phyloP scores from a whole-genome alignment of 2,329 filamentous ascomycete genomes.

The Fusarium pininemorale region DNA sequence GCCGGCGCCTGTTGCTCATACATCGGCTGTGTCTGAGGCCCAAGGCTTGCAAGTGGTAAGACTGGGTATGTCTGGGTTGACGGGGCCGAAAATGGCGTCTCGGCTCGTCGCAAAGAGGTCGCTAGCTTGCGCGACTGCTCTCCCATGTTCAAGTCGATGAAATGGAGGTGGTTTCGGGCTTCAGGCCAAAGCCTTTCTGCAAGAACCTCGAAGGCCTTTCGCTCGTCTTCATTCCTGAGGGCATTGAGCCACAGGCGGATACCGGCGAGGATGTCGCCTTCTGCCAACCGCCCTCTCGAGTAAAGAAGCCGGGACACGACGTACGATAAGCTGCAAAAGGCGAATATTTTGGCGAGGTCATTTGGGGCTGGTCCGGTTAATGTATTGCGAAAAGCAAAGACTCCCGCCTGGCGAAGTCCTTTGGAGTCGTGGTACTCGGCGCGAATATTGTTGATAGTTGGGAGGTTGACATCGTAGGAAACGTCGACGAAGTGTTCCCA shows the following conservation, averaged over 20 bases:
- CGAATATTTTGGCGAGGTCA: conserved; percentile 18
- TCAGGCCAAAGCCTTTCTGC: conserved; percentile 29
- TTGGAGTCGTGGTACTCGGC: conserved; percentile 2
- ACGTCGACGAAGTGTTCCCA: conserved; percentile 10
- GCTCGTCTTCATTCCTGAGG: conserved; percentile 2
- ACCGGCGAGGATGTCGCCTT: conserved; percentile 15
- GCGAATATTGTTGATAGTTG: conserved; percentile 5
- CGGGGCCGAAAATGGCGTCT: background rate
- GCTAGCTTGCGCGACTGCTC: background rate
- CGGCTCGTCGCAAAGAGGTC: background rate
- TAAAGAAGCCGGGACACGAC: conserved; percentile 20
- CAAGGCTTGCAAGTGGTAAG: rapidly evolving
- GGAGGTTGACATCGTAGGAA: background rate
- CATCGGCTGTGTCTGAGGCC: background rate
- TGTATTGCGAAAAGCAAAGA: conserved; percentile 29
- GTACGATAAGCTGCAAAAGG: conserved; percentile 34
- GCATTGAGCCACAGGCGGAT: conserved; percentile 25
- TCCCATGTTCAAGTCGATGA: background rate
- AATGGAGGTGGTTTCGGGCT: conserved; percentile 9
- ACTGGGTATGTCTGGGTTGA: rapidly evolving
- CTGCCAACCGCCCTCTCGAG: background rate
- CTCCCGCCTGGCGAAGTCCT: conserved; percentile 23
- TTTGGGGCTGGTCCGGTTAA: background rate
- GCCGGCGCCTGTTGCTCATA: no score
- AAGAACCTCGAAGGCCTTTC: conserved; percentile 7